Evolutionary conservation across 2,329 filamentous ascomycete species (phyloP).

Genomic region (Cercospora sp.): DNA sequence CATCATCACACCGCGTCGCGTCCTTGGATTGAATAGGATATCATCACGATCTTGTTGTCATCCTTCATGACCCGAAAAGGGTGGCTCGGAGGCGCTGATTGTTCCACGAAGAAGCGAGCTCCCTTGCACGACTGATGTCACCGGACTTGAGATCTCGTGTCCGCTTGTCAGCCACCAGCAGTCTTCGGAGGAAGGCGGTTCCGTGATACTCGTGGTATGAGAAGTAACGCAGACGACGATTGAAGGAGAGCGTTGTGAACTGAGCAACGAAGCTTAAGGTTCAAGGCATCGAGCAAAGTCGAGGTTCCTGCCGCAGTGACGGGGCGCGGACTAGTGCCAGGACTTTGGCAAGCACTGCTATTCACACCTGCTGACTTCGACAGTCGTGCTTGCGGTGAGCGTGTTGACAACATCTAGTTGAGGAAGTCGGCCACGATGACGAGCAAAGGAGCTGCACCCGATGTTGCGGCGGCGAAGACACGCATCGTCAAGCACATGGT

Average conservation of each 20-base stretch:
- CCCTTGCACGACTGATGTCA: slow-evolving; percentile 7
- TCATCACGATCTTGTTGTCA: background rate
- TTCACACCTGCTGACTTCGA: background rate
- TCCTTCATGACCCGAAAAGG: background rate
- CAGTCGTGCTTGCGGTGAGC: background rate
- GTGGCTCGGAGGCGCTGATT: background rate
- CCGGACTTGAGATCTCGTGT: background rate
- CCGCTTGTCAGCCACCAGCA: slow-evolving; percentile 1
- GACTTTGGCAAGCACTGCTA: background rate
- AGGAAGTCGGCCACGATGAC: background rate
- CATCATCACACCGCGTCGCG: background rate
- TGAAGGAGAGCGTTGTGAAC: background rate
- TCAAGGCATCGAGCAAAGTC: background rate
- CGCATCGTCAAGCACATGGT: background rate
- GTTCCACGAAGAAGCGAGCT: background rate
- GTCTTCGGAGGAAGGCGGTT: background rate
- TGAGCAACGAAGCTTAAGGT: background rate
- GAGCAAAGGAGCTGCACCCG: background rate
- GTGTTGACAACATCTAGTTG: background rate
- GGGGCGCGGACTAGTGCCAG: background rate
- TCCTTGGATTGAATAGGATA: background rate
- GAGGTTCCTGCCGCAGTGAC: background rate
- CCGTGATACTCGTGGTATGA: background rate
- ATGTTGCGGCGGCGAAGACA: background rate
- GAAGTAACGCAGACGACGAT: background rate